phyloP scores from a whole-genome alignment of 1,284 basidiomycete genomes.

The Termitomyces sp. region DNA sequence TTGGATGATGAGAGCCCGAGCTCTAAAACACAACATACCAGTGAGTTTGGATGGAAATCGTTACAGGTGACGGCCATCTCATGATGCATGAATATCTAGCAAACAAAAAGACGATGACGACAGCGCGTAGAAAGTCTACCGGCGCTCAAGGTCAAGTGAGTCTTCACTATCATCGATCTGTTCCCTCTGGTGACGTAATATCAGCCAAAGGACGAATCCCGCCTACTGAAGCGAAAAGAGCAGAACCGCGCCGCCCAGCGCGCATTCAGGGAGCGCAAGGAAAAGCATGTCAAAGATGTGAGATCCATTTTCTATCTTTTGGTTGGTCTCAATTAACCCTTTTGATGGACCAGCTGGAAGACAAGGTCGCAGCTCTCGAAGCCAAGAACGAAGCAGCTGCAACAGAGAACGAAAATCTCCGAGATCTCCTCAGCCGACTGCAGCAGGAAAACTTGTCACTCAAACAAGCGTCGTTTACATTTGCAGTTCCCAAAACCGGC shows the following conservation, averaged over 20 bases:
- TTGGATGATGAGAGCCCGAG: slow-evolving; percentile 57
- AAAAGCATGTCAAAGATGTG: slow-evolving; percentile 85
- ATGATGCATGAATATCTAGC: slow-evolving; percentile 20
- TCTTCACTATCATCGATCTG: slow-evolving; percentile 14
- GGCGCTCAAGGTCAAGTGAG: slow-evolving; percentile 31
- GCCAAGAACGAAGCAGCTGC: slow-evolving; percentile 64
- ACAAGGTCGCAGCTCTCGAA: slow-evolving; percentile 75
- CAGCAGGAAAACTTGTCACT: slow-evolving; percentile 74
- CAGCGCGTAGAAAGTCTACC: slow-evolving; percentile 32
- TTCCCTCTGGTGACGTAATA: slow-evolving; percentile 14
- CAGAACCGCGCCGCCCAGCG: slow-evolving; percentile 84
- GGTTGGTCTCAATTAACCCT: slow-evolving; percentile 12
- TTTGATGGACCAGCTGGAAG: slow-evolving; percentile 57
- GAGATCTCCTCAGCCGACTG: slow-evolving; percentile 70
- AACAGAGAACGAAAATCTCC: slow-evolving; percentile 73
- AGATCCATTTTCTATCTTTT: slow-evolving; percentile 27
- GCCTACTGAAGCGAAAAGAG: slow-evolving; percentile 77
- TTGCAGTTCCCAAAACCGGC: slow-evolving; percentile 53
- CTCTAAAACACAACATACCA: slow-evolving; percentile 60
- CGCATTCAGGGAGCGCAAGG: slow-evolving; percentile 82
- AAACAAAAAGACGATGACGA: slow-evolving; percentile 26
- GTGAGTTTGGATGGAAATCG: slow-evolving; percentile 32
- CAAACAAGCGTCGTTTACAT: slow-evolving; percentile 72
- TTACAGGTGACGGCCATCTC: neutral
- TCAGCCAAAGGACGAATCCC: slow-evolving; percentile 57